Evolutionary conservation across 2,329 filamentous ascomycete species (phyloP), one percentile per base, ranked within the genome.

Genomic region (Claviceps quebecensis): DNA sequence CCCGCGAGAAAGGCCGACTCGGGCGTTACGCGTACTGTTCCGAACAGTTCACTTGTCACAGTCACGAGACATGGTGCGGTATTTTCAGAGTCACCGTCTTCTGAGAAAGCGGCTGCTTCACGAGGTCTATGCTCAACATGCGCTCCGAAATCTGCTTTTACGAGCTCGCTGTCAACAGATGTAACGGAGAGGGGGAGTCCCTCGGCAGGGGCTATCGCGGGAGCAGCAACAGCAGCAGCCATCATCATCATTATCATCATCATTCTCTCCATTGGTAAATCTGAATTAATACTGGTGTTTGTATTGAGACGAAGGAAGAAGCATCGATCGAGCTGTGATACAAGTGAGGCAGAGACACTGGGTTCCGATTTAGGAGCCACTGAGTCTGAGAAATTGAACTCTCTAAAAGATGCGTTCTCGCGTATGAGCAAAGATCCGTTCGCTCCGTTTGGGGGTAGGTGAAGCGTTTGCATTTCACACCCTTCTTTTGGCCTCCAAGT

Each of bases 401-500:
- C 53, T 55, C 22, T 54, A 60, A 47, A 60, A 61, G 37, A 53
- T 59, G 1, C 55, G 57, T 7, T 61, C 53, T 16, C 58, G 43
- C 37, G 16, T 34, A 22, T 36, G 23, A 29, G 44, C 5, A 38
- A 26, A 43, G 69, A 72, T 49, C 65, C 70, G 2, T 72, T 73
- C 57, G 69, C 67, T 1, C 65, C 68, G 11, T 73, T 72, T 61
- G 69, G 70, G 64, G 71, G 72, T 73, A 58, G 63, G 54, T 54
- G 43, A 37, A 36, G 34, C 6, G 8, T 37, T 47, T 17, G 8
- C 8, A 16, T 45, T 34, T 36, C n/a, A 11, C 9, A 11, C 1
- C 29, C 29, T 34, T 34, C 11, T 34, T 34, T 34, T 11, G 29
- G 1, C 29, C 11, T 34, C 29, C 29, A 34, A 11, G 9, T 34